phyloP scores from a whole-genome alignment of 108 stramenopile species.

The Licmophora abbreviata region DNA sequence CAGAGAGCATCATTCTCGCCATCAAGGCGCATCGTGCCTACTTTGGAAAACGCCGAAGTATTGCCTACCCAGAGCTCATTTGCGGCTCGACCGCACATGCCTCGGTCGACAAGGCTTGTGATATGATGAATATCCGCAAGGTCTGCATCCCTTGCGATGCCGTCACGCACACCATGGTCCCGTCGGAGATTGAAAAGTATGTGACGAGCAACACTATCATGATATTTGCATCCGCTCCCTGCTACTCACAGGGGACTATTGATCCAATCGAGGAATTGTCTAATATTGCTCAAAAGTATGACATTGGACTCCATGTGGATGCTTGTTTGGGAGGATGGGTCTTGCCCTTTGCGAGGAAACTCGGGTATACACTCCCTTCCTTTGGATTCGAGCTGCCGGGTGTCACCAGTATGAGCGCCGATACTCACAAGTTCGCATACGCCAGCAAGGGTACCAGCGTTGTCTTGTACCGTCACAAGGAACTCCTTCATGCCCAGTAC shows the following conservation, averaged over 20 bases:
- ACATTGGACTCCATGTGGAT: conserved; percentile 85
- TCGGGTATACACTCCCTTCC: conserved; percentile 10
- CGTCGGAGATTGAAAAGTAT: conserved; percentile 22
- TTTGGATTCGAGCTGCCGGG: conserved; percentile 80
- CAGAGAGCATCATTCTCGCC: conserved; percentile 85
- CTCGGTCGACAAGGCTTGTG: conserved; percentile 81
- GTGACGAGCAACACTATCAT: conserved; percentile 75
- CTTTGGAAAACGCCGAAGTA: conserved; percentile 35
- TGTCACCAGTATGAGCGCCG: conserved; percentile 79
- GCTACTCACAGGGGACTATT: conserved; percentile 78
- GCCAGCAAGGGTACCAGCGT: conserved; percentile 84
- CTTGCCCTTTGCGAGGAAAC: conserved; percentile 50
- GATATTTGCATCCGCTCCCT: conserved; percentile 76
- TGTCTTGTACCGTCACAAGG: conserved; percentile 51
- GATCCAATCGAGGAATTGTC: conserved; percentile 57
- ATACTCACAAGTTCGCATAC: conserved; percentile 92
- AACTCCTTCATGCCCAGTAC: conserved; percentile 38
- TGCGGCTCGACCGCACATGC: conserved; percentile 75
- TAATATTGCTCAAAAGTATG: conserved; percentile 35
- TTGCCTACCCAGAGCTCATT: conserved; percentile 68
- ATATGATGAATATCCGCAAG: conserved; percentile 62
- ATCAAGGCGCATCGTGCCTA: conserved; percentile 60
- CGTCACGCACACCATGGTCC: conserved; percentile 21
- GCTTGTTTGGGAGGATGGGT: conserved; percentile 88
- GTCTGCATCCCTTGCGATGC: conserved; percentile 59